Conservation (phyloP, 2,329 filamentous ascomycete species). For the Colletotrichum australisinense region DNA sequence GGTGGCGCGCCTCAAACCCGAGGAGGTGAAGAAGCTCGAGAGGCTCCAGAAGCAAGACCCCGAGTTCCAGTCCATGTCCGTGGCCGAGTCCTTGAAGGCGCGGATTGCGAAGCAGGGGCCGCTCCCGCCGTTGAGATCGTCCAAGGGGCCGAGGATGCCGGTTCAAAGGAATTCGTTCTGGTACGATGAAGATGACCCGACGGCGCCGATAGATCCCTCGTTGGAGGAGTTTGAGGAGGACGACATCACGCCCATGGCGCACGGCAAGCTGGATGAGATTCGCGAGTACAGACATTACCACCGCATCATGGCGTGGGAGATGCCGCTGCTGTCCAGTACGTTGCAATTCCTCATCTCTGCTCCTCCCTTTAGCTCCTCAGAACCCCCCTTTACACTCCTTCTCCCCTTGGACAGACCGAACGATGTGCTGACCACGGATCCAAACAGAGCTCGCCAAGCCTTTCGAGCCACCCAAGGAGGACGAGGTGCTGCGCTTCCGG, state of each 20-base stretch:
- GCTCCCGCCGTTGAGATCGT: background rate
- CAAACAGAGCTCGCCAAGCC: conserved; percentile 81
- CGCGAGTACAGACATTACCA: conserved; percentile 91
- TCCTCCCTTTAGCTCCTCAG: background rate
- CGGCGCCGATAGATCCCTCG: conserved; percentile 60
- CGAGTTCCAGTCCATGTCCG: conserved; percentile 29
- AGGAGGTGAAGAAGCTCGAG: conserved; percentile 40
- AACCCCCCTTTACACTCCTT: too few relatives aligned
- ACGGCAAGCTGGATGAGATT: conserved; percentile 88
- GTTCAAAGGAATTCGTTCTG: conserved; percentile 51
- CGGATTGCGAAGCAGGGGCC: conserved; percentile 12
- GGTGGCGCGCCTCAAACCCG: conserved; percentile 31
- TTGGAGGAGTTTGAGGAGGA: conserved; percentile 78
- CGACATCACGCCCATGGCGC: conserved; percentile 85
- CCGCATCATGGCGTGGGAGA: conserved; percentile 91
- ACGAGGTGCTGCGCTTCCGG: conserved; percentile 87
- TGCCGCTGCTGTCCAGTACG: conserved; percentile 90
- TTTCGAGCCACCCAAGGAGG: conserved; percentile 76
- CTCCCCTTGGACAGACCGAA: background rate
- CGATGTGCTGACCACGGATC: conserved; percentile 33
- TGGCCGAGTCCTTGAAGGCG: conserved; percentile 26
- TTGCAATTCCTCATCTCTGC: conserved; percentile 42
- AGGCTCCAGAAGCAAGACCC: conserved; percentile 45
- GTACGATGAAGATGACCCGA: conserved; percentile 61
- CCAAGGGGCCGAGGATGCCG: too few relatives aligned